Evolutionary conservation across 1,139 yeast genomes (phyloP), one percentile per base, ranked within the genome.

Genomic region (Geotrichum cucujoidarum): DNA sequence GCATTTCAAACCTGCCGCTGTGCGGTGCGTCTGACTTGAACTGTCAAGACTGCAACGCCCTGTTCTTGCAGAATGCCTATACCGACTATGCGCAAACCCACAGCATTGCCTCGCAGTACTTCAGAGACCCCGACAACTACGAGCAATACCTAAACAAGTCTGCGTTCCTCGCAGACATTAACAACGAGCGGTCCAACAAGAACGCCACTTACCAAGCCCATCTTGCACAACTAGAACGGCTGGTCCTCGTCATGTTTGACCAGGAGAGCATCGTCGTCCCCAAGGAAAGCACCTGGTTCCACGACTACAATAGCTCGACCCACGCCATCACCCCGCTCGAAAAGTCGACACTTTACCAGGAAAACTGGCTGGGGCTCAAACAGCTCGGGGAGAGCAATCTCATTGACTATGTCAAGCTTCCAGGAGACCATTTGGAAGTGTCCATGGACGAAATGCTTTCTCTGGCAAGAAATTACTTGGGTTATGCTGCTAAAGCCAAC

Each of bases 91-190:
- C 84, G 0, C 95, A 85, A 59, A 70, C 71, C 11, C 66, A 75
- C 7, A 66, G 83, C 1, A 68, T 85, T 1, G 83, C 88, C 5
- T 94, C 95, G 0, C 95, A 85, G 59, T 86, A 83, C 61, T 86
- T 80, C 63, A 70, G 95, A 52, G 70, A 72, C 47, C 69, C 65
- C 7, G 56, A 56, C 14, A 71, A 77, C 21, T 69, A 72, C 48
- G 77, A 71, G 0, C 61, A 66, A 31, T 82, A 81, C 58, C 58
- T 78, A 52, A 65, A 69, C 29, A 67, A 75, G 52, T 78, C 84
- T 1, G 63, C 64, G 34, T 81, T 78, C 55, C 65, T 86, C 44
- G 89, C 83, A 1, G 81, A 75, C 54, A 64, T 82, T 40, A 86
- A 86, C 60, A 85, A 84, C 57, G 95, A 86, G 57, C 67, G 57